Evolutionary conservation across 768 basidiomycete genomes (phyloP), one percentile per base, ranked within the genome.

Genomic region (Suillus hirtellus): DNA sequence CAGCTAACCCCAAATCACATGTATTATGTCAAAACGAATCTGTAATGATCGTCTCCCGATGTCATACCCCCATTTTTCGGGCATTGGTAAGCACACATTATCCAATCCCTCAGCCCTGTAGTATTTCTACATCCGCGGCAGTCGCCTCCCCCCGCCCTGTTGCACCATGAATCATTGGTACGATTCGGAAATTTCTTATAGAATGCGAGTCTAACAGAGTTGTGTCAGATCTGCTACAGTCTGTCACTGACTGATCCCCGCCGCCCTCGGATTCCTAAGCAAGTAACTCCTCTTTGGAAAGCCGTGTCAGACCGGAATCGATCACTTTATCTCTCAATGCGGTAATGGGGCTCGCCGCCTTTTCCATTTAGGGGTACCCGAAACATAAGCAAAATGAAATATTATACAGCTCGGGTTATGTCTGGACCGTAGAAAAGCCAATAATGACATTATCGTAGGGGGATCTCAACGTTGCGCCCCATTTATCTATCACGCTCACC

Each of bases 401-500:
- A 66, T 69, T 61, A 64, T 60, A 52, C 53, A 46, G 60, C 60
- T 59, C 63, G 67, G 69, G 67, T 62, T 62, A 65, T 59, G 64
- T 56, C 42, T 42, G 55, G 40, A 59, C 64, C 70, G 68, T 76
- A 75, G 69, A 76, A 73, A 75, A 75, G 64, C 65, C 66, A 53
- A 58, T 55, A 21, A 66, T 70, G 70, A 40, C 72, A 70, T 27
- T 59, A 75, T 74, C 73, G 69, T 65, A 66, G 62, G 66, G 42
- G 54, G 37, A 62, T 60, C 44, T 61, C 64, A 64, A 66, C 70
- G 66, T 76, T 52, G 70, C 66, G 65, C 67, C 72, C 35, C 38
- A 19, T 63, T 68, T 68, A 71, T 75, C 73, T 67, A 73, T 76
- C 74, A 75, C 73, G 56, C 66, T 69, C 70, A 70, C 65, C 70